These are phyloP conservation scores for Phialophora verrucosa DNA, from an alignment of 2,329 filamentous ascomycete genomes.

Conservation along the genomic window DNA sequence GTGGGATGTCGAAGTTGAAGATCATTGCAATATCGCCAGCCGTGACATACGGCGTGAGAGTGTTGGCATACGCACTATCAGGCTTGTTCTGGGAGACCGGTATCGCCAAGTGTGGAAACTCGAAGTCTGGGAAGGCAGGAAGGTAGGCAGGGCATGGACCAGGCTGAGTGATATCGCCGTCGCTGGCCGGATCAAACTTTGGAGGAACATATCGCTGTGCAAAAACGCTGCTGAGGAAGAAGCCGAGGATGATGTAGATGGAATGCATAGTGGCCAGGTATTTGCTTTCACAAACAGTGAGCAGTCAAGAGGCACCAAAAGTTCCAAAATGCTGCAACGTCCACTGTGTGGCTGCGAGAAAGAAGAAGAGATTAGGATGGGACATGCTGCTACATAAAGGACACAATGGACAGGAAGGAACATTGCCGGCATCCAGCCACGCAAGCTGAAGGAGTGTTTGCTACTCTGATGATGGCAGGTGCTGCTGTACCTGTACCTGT, in stretches of 20 bases:
- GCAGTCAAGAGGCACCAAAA: constrained; percentile 5
- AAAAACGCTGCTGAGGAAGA: neutral
- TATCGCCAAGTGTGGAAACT: constrained; percentile 68
- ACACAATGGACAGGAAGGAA: neutral
- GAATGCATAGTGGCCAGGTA: constrained; percentile 8
- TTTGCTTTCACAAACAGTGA: neutral
- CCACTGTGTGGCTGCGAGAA: neutral
- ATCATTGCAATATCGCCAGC: constrained; percentile 56
- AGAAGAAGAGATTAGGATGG: neutral
- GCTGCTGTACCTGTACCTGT: constrained; percentile 3
- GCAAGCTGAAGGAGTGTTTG: constrained; percentile 1
- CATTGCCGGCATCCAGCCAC: neutral
- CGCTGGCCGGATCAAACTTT: neutral
- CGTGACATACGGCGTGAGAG: constrained; percentile 54
- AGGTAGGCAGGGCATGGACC: constrained; percentile 52
- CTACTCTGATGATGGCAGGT: constrained; percentile 2
- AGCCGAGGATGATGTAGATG: constrained; percentile 8
- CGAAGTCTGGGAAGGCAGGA: constrained; percentile 49
- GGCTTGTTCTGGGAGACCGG: constrained; percentile 63
- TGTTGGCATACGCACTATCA: constrained; percentile 58
- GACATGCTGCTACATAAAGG: neutral
- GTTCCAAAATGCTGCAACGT: constrained; percentile 2
- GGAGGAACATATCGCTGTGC: constrained; percentile 10
- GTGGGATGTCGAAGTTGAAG: constrained; percentile 72
- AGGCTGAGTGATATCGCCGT: constrained; percentile 13